A percentile compares a stretch with the other conserved stretches of the same genome.
Evolutionary conservation across 2,329 filamentous ascomycete genomes (phyloP).

Genomic region (Daldinia sp.): DNA sequence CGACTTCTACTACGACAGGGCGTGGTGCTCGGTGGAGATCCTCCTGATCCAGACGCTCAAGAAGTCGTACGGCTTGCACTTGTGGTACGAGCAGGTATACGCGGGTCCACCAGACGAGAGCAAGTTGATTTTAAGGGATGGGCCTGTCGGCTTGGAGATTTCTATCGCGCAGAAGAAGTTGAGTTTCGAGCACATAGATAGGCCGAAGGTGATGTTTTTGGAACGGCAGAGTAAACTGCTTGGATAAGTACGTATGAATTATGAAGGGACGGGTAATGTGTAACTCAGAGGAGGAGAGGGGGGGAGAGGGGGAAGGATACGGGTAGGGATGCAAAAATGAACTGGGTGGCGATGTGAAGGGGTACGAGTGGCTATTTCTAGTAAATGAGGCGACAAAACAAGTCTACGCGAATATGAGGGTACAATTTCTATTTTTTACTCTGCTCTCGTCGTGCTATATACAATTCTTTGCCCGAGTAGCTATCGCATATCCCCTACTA

Average conservation of each 20-base stretch:
- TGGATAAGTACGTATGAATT: slow-evolving; percentile 14
- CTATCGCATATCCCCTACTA: neutral
- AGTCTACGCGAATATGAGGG: neutral
- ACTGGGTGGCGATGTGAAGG: neutral
- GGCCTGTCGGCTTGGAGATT: slow-evolving; percentile 22
- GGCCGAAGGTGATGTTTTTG: slow-evolving; percentile 45
- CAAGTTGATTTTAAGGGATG: slow-evolving; percentile 12
- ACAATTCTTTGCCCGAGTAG: slow-evolving; percentile 12
- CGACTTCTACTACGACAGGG: slow-evolving; percentile 52
- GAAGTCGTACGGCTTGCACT: slow-evolving; percentile 50
- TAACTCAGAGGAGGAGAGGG: neutral
- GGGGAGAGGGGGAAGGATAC: neutral
- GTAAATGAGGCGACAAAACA: neutral
- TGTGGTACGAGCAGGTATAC: slow-evolving; percentile 51
- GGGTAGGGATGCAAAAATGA: neutral
- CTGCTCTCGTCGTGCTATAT: slow-evolving; percentile 14
- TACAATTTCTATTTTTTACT: neutral
- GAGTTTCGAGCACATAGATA: slow-evolving; percentile 42
- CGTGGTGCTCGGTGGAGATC: slow-evolving; percentile 56
- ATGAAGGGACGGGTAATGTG: neutral
- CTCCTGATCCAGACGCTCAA: slow-evolving; percentile 51
- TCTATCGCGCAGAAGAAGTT: slow-evolving; percentile 30
- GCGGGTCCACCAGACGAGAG: neutral
- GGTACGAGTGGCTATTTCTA: neutral
- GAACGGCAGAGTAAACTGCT: slow-evolving; percentile 46